Conservation (phyloP, 768 basidiomycete genomes). For the Hygrocybe punicea region DNA sequence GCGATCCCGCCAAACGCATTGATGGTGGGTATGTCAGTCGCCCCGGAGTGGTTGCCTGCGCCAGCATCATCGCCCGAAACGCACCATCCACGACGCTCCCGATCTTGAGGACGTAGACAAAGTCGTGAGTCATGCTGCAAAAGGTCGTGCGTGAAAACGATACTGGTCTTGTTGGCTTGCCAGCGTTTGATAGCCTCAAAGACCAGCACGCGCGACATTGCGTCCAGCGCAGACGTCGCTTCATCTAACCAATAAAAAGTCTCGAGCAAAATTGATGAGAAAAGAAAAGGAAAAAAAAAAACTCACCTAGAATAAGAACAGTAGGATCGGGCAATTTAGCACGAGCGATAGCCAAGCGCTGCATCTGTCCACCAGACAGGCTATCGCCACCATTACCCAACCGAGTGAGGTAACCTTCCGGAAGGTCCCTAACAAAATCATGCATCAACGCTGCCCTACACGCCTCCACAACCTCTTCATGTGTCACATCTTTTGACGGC, state of each 20-base stretch:
- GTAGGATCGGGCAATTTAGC: constrained; percentile 82
- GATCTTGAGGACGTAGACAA: constrained; percentile 86
- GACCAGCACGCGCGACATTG: constrained; percentile 80
- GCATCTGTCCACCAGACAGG: constrained; percentile 89
- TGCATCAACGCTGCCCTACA: constrained; percentile 82
- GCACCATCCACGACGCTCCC: constrained; percentile 63
- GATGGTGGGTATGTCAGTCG: constrained; percentile 56
- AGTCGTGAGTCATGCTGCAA: constrained; percentile 67
- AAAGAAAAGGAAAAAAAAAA: constrained; percentile 16
- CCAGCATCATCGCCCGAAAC: constrained; percentile 65
- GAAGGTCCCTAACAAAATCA: constrained; percentile 78
- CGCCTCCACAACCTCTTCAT: constrained; percentile 73
- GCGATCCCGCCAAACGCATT: constrained; percentile 70
- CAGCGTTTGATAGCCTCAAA: constrained; percentile 81
- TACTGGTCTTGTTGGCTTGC: constrained; percentile 78
- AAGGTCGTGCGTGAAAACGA: constrained; percentile 95
- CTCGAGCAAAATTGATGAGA: constrained; percentile 25
- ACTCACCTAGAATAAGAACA: constrained; percentile 86
- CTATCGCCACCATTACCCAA: constrained; percentile 72
- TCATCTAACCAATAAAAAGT: constrained; percentile 54
- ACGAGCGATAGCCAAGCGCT: constrained; percentile 85
- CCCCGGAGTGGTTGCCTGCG: constrained; percentile 56
- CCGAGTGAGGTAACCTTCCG: constrained; percentile 81
- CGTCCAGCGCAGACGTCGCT: constrained; percentile 81
- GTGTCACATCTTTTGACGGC: constrained; percentile 50